phyloP scores from a whole-genome alignment of 352 stramenopile genomes.

The Phytophthora megakarya region DNA sequence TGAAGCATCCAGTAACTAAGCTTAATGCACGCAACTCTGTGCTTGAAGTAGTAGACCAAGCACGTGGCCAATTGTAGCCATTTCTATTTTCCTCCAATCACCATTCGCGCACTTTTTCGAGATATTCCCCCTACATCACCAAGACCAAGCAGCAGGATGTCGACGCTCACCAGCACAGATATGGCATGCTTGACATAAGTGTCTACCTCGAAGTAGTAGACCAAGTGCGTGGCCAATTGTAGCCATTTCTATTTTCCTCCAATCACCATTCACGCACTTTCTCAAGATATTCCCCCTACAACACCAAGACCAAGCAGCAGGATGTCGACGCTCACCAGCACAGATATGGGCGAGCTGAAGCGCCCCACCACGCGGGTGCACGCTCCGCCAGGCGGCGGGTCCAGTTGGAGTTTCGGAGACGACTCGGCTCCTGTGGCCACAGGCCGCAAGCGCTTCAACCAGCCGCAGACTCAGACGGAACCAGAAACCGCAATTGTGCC shows the following conservation, averaged over 20 bases:
- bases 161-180: constrained; percentile 82
- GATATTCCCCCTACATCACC: constrained; percentile 15
- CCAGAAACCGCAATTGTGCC: constrained; percentile 24
- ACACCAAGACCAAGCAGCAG: not conserved
- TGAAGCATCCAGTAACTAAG: no score
- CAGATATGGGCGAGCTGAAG: constrained; percentile 84
- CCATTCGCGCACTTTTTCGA: not conserved
- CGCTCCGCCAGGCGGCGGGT: constrained; percentile 74
- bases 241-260: constrained; percentile 12
- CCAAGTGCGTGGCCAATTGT: not conserved
- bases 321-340: constrained; percentile 85
- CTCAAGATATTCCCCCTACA: constrained; percentile 17
- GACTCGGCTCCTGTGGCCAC: constrained; percentile 21
- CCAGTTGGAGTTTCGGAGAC: constrained; percentile 76
- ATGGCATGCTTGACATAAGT: no score
- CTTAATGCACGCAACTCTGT: no score
- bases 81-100: constrained; percentile 21
- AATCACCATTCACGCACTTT: constrained; percentile 11
- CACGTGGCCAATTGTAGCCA: constrained; percentile 1
- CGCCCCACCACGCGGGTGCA: constrained; percentile 80
- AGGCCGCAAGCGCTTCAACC: constrained; percentile 32
- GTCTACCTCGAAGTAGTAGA: no score
- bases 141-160: constrained; percentile 40
- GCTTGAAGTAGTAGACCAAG: no score
- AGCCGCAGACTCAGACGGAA: constrained; percentile 9